Base-by-base conservation (phyloP, 108 stramenopile genomes). In the Cylindrotheca closterium region DNA sequence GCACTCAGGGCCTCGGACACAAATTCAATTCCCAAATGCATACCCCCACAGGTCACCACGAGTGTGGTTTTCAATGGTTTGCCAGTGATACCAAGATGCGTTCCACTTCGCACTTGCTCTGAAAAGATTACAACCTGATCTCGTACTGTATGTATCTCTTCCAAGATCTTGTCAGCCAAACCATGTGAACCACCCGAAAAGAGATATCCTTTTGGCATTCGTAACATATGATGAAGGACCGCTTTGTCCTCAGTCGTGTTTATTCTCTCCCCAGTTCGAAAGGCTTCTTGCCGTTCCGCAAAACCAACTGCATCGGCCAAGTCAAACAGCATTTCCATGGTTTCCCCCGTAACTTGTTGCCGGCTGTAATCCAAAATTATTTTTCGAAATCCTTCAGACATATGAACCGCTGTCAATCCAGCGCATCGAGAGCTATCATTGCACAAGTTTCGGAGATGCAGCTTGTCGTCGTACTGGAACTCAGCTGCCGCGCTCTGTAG, bases 321-420 rank as follows among this genome's bases (percentile, higher is more conserved):
- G 65, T 95, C 92, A 69, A 94, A 95, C 15, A 99, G 81, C 49
- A 81, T 63, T 58, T 93, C 97, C 93, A 97, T 92, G 7, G 95
- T 96, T 65, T 96, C 92, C 33, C 87, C 91, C 21, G 89, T 94
- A 19, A 97, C 93, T 48, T 95, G 89, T 66, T 99, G 99, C 25
- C 99, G 84, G 34, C 86, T 85, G 74, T 96, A 99, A 68, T 99
- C 99, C 56, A 98, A 67, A 37, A 95, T 68, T 31, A 99, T 93
- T 33, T 81, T 84, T 18, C 89, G 75, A 68, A 68, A 57, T 19
- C 71, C 62, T 28, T 72, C 56, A 27, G 73, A 77, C 23, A 47
- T 47, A 46, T 85, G 87, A 10, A 71, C 75, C 0, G 89, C 86
- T 42, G 82, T 82, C 51, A 95, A 67, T 46, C 85, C 89, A 5